Evolutionary conservation across 768 basidiomycete species (phyloP), one percentile per base, ranked within the genome.

Genomic region (Hortiboletus campestris): DNA sequence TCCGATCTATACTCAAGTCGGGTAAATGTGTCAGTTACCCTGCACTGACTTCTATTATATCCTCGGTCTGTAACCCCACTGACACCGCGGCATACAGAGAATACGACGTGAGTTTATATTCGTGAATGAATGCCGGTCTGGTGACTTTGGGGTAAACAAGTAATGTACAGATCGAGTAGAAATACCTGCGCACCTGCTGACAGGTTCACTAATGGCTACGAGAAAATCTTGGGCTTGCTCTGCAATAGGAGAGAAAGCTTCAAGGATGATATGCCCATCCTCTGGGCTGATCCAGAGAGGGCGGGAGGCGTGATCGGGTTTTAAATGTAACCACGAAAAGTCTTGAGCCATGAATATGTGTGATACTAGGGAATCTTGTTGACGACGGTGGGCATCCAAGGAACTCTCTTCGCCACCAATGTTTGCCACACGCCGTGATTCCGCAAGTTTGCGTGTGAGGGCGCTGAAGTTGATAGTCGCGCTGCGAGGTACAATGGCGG

Each of bases 161-260:
- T 55, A 54, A 73, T 57, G 67, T 74, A 77, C 74, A 57, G 47
- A 53, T 40, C 41, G 50, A 53, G 31, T 49, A 38, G 36, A 16
- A 41, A 46, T 38, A 56, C 49, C 44, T 65, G 78, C 91, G 73
- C 74, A 96, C 94, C 94, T 88, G 80, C 94, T 98, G 66, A 98
- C 94, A 63, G 97, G 97, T 74, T 99, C 97, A 65, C 93, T 92
- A 47, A 99, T 98, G 38, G 97, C 96, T 42, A 96, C 92, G 43
- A 99, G 80, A 67, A 99, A 98, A 69, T 99, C 97, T 72, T 98
- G 97, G 4, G 97, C 97, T 73, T 96, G 94, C 66, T 95, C 94
- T 20, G 96, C 95, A 58, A 98, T 94, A 5, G 97, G 94, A 22
- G 93, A 94, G 72, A 99, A 99, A 0, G 93, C 94, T 73, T 99